phyloP scores from a whole-genome alignment of 306 rosid species.

The Arachis stenosperma region DNA sequence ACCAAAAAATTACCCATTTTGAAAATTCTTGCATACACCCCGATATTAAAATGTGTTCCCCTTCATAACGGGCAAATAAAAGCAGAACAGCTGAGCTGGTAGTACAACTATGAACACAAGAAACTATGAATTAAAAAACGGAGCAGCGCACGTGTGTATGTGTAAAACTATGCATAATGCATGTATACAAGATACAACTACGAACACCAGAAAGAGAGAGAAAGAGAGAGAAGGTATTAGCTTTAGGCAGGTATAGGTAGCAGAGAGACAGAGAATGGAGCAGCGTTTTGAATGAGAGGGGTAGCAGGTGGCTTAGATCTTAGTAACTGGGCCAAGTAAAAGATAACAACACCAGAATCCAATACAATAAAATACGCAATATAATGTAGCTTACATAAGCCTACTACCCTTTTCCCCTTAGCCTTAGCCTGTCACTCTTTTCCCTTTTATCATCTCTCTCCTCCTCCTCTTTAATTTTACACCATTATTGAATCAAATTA shows the following conservation, averaged over 20 bases:
- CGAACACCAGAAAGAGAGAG: too few relatives aligned
- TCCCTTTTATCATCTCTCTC: neutral
- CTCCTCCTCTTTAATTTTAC: too few relatives aligned
- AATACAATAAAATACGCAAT: slow-evolving; percentile 28
- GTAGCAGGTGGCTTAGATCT: slow-evolving; percentile 32
- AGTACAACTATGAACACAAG: too few relatives aligned
- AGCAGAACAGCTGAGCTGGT: too few relatives aligned
- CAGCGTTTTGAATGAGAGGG: slow-evolving; percentile 31
- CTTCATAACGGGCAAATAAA: too few relatives aligned
- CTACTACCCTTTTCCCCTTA: slow-evolving; percentile 30
- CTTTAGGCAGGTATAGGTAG: neutral
- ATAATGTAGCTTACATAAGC: slow-evolving; percentile 45
- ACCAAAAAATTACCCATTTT: too few relatives aligned
- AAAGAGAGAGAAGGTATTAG: neutral
- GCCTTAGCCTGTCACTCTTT: neutral
- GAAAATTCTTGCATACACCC: too few relatives aligned
- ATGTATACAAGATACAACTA: too few relatives aligned
- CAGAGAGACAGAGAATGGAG: neutral
- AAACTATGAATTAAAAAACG: too few relatives aligned
- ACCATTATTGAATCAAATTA: too few relatives aligned
- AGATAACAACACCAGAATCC: slow-evolving; percentile 42
- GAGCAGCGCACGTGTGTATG: slow-evolving; percentile 20
- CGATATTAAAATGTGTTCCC: too few relatives aligned
- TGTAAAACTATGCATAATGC: neutral
- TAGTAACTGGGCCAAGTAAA: slow-evolving; percentile 44